A percentile compares a stretch with the other conserved stretches of the same genome.
phyloP scores from a whole-genome alignment of 148 eudicot species.

The Arctostaphylos glauca region DNA sequence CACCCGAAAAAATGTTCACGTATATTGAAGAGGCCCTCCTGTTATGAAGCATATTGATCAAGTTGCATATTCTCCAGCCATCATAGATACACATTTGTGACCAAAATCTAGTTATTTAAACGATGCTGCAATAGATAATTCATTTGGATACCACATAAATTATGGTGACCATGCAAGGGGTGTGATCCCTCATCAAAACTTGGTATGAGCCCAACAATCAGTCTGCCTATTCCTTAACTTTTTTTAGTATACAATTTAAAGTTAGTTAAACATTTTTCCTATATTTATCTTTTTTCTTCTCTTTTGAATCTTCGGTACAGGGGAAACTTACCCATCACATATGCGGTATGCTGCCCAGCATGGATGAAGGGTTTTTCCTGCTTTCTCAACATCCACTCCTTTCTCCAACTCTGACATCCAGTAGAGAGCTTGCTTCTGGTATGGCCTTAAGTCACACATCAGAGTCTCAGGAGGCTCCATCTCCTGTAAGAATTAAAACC shows the following conservation, averaged over 20 bases:
- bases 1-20: conserved; percentile 67
- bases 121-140: background rate
- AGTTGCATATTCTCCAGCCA: background rate
- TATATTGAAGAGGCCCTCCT: conserved; percentile 62
- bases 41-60: conserved; percentile 17
- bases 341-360: conserved; percentile 66
- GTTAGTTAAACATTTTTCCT: background rate
- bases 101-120: background rate
- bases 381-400: conserved; percentile 45
- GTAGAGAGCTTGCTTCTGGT: conserved; percentile 72
- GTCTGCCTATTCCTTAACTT: background rate
- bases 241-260: background rate
- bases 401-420: conserved; percentile 62
- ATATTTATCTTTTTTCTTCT: background rate
- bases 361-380: conserved; percentile 64
- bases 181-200: background rate
- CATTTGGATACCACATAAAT: background rate
- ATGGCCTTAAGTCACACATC: conserved; percentile 56
- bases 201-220: background rate
- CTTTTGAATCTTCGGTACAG: background rate
- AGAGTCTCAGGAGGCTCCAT: conserved; percentile 63
- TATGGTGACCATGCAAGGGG: background rate
- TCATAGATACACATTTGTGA: background rate
- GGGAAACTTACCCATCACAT: conserved; percentile 43
- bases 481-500: conserved; percentile 32